A percentile compares a stretch with the other conserved stretches of the same genome.
Conservation (phyloP, 495 filamentous ascomycete genomes). For the Aspergillus kassunensis region DNA sequence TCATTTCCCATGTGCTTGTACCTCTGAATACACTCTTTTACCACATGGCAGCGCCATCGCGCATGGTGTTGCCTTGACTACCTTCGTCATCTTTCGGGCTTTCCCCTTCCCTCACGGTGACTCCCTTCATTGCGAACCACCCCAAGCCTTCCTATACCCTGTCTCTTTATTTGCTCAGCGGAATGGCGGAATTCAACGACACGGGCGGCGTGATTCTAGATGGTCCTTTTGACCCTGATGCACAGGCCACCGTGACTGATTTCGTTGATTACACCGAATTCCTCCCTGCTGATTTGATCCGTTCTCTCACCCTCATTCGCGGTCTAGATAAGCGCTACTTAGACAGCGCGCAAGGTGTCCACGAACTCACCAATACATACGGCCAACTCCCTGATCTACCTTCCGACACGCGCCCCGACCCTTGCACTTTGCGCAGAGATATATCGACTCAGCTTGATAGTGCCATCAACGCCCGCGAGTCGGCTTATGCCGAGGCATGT, state of each 20-base stretch:
- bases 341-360: conserved; percentile 59
- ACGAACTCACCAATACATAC: conserved; percentile 71
- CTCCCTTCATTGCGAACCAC: conserved; percentile 9
- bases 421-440: conserved; percentile 61
- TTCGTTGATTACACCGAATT: conserved; percentile 97
- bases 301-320: conserved; percentile 83
- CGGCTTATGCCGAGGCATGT: conserved; percentile 75
- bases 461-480: conserved; percentile 71
- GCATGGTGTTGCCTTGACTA: conserved; percentile 19
- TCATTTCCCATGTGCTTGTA: neutral
- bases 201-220: conserved; percentile 46
- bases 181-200: conserved; percentile 39
- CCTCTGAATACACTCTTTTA: neutral
- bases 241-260: conserved; percentile 90
- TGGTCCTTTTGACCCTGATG: conserved; percentile 72
- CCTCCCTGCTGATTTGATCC: conserved; percentile 86
- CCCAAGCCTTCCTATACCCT: conserved; percentile 16
- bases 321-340: conserved; percentile 73
- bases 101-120: conserved; percentile 11
- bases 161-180: conserved; percentile 16
- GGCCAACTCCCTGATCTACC: conserved; percentile 63
- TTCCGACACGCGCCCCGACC: conserved; percentile 46
- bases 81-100: neutral
- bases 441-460: conserved; percentile 73
- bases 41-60: conserved; percentile 20